Evolutionary conservation across 1,284 basidiomycete species (phyloP), one percentile per base, ranked within the genome.

Genomic region (Malassezia dermatis): DNA sequence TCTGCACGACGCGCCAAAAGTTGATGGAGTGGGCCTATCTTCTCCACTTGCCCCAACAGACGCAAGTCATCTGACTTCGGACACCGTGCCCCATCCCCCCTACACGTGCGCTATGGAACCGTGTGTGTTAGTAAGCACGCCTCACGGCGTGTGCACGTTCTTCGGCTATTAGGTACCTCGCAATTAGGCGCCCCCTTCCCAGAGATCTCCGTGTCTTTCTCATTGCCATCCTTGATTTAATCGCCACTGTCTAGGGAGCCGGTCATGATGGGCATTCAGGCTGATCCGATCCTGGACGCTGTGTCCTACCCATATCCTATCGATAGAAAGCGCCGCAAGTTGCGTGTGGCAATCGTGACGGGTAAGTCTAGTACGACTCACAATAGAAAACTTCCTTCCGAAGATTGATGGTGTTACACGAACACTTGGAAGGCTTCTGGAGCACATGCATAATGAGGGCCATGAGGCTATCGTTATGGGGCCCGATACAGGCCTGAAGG

Each of bases 351-450:
- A 15, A 76, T 78, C 50, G 62, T 76, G 19, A 76, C 73, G 0
- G 67, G 66, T 67, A 39, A 42, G 66, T 42, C 8, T 13, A 15
- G 31, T 23, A 2, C 7, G 13, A 17, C 19, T 44, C n/a, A 42
- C 19, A 7, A 48, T 69, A 75, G 80, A 81, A 60, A 81, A 81
- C 76, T 80, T 81, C 56, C 66, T 81, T 8, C 80, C 80, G 13
- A 80, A 80, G 61, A 72, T 81, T 31, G 80, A 81, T 62, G 80
- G 80, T 10, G 80, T 81, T 2, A 81, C 80, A 0, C 73, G 80
- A 21, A 81, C 80, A 0, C 71, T 82, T 4, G 79, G 79, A 0
- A 75, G 79, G n/a, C 70, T 82, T 7, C 75, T 82, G 27, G 79
- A 80, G 53, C 80, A 81, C 56, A 75, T 82, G 26, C 76, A 79